Evolutionary conservation across 2,329 filamentous ascomycete species (phyloP), one percentile per base, ranked within the genome.

Genomic region (Aciculosporium take): DNA sequence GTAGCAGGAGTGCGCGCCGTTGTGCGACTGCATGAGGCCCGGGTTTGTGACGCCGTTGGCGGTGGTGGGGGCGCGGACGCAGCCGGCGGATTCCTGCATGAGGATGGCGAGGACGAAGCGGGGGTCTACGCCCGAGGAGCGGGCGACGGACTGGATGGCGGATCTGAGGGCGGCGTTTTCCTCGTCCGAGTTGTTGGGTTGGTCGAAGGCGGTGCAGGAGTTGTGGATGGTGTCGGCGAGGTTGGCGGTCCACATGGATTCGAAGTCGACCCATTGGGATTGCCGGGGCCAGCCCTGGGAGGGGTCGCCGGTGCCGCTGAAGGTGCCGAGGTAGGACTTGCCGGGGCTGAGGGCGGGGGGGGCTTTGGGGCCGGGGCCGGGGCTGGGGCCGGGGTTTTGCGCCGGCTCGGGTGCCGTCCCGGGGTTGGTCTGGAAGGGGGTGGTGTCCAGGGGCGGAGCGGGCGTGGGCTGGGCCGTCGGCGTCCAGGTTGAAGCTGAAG

Each of bases 41-140:
- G 65, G 64, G 52, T 67, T 67, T 41, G 44, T 44, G 20, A 64
- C 61, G 13, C 60, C 59, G 48, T 64, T 56, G 55, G 59, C 51
- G 31, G 62, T 65, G 17, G 62, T 64, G 2, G 48, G 53, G 18
- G 56, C 17, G 23, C 64, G 62, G 15, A 67, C 63, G 49, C 64
- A 67, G 31, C 65, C 65, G 43, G 57, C 58, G 46, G 58, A 63
- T 48, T 68, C 65, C 48, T 68, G 65, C 55, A 68, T 57, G 29
- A 67, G 46, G 43, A 67, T 53, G n/a, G 63, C 60, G 12, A 68
- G 53, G 46, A 68, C 63, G 45, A 65, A 63, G 37, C 64, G 61
- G 30, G 53, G 46, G 45, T 66, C 63, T 24, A 67, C 50, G 13
- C 50, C 46, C 0, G 52, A 48, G 6, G 44, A 38, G 7, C 36